Evolutionary conservation across 2,329 filamentous ascomycete species (phyloP).

Genomic region (Orbilia blumenaviensis): DNA sequence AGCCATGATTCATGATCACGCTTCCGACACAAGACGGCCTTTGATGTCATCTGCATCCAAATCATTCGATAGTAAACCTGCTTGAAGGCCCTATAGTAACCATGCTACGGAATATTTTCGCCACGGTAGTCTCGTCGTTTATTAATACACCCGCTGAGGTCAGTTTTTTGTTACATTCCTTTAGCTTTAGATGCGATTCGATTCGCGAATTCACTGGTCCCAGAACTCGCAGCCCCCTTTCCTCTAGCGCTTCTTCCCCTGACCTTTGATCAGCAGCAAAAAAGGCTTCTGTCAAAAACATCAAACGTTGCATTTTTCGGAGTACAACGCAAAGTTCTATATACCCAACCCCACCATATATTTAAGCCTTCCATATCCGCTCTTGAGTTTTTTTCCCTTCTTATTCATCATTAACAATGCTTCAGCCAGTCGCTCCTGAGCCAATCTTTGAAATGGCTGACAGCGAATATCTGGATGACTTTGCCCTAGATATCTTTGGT

Average conservation of each 20-base stretch:
- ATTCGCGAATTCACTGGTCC: background rate
- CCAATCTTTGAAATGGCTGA: constrained; percentile 11
- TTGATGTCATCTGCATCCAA: constrained; percentile 43
- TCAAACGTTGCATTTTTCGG: constrained; percentile 26
- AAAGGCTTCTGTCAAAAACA: background rate
- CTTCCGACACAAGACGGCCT: constrained; percentile 26
- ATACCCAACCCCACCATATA: background rate
- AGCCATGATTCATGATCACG: constrained; percentile 15
- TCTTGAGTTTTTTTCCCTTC: background rate
- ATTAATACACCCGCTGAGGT: constrained; percentile 12
- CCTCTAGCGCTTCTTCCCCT: constrained; percentile 10
- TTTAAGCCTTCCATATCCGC: background rate
- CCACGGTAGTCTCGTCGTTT: constrained; percentile 10
- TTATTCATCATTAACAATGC: constrained; percentile 8
- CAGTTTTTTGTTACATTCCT: constrained; percentile 3
- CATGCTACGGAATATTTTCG: constrained; percentile 12
- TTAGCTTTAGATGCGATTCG: background rate
- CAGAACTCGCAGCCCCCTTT: background rate
- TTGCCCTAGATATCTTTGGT: constrained; percentile 44
- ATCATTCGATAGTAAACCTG: constrained; percentile 21
- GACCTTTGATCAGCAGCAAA: constrained; percentile 7
- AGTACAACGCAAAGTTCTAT: background rate
- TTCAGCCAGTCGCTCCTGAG: constrained; percentile 26
- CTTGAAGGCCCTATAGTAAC: constrained; percentile 1
- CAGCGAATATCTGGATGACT: constrained; percentile 25